A percentile compares a stretch with the other conserved stretches of the same genome.
phyloP scores from a whole-genome alignment of 2,329 filamentous ascomycete species.

The Calonectria leucothoes region DNA sequence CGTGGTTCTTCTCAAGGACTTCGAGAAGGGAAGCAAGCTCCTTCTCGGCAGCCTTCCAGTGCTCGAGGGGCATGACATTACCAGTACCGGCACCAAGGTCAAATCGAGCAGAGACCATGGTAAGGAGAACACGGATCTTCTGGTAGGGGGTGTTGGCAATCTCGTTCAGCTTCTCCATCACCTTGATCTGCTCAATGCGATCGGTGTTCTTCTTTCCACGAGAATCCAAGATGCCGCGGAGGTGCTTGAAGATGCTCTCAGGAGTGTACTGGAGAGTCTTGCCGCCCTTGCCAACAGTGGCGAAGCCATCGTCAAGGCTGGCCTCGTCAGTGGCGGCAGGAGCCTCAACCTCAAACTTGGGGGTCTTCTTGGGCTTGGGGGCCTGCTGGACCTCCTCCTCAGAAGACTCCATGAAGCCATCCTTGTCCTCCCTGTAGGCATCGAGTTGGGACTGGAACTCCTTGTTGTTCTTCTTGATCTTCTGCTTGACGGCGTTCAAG shows the following conservation, averaged over 20 bases:
- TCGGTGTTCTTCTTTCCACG: slow-evolving; percentile 99
- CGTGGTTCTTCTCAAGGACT: slow-evolving; percentile 81
- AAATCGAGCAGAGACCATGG: slow-evolving; percentile 92
- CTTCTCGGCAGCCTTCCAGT: slow-evolving; percentile 95
- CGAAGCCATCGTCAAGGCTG: slow-evolving; percentile 85
- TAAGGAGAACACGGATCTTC: slow-evolving; percentile 90
- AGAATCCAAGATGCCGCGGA: slow-evolving; percentile 92
- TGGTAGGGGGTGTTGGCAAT: slow-evolving; percentile 94
- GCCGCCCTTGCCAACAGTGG: slow-evolving; percentile 88
- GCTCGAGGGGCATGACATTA: slow-evolving; percentile 90
- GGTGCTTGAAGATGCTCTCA: slow-evolving; percentile 97
- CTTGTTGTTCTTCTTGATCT: slow-evolving; percentile 98
- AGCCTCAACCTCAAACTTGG: slow-evolving; percentile 56
- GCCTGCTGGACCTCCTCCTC: slow-evolving; percentile 73
- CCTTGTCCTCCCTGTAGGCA: slow-evolving; percentile 85
- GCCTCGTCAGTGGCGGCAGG: slow-evolving; percentile 60
- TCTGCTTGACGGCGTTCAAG: slow-evolving; percentile 96
- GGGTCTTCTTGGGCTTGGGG: slow-evolving; percentile 56
- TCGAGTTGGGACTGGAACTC: slow-evolving; percentile 91
- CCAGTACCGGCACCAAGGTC: slow-evolving; percentile 84
- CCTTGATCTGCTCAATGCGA: slow-evolving; percentile 90
- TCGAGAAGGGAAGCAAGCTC: slow-evolving; percentile 84
- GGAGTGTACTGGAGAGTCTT: slow-evolving; percentile 92
- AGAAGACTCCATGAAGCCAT: slow-evolving; percentile 87
- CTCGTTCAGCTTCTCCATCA: slow-evolving; percentile 96